Conservation (phyloP, 1,139 yeast species). For the Casaregolazyma suthepensis region DNA sequence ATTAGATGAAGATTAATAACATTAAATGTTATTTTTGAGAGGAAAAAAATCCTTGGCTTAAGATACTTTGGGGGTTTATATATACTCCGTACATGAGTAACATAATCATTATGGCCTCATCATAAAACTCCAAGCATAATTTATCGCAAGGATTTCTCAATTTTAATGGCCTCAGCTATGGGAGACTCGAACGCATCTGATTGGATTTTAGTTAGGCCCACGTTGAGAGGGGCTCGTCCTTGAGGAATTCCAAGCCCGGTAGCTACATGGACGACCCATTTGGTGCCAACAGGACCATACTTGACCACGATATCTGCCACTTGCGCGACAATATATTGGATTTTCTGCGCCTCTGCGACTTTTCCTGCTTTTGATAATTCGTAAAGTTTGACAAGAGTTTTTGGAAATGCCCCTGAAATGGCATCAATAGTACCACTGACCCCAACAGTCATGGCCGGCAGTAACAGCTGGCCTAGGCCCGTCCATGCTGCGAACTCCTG, state of each 20-base stretch:
- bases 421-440: conserved; percentile 45
- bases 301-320: conserved; percentile 40
- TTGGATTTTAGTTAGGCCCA: conserved; percentile 18
- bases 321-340: conserved; percentile 39
- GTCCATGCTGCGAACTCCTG: conserved; percentile 41
- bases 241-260: conserved; percentile 29
- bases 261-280: conserved; percentile 38
- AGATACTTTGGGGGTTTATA: background rate
- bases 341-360: conserved; percentile 37
- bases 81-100: background rate
- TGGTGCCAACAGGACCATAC: conserved; percentile 43
- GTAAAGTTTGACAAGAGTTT: conserved; percentile 37
- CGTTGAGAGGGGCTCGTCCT: conserved; percentile 24
- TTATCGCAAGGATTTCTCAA: conserved; percentile 22
- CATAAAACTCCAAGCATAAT: background rate
- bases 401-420: conserved; percentile 45
- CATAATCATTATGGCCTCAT: conserved; percentile 3
- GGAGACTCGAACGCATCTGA: conserved; percentile 15
- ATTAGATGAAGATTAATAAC: background rate
- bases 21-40: background rate
- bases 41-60: background rate
- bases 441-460: conserved; percentile 43
- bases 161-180: conserved; percentile 18
- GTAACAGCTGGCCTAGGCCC: conserved; percentile 44
- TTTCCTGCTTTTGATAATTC: conserved; percentile 30